Conservation (phyloP, 2,329 filamentous ascomycete species). For the Parafenestella ontariensis region DNA sequence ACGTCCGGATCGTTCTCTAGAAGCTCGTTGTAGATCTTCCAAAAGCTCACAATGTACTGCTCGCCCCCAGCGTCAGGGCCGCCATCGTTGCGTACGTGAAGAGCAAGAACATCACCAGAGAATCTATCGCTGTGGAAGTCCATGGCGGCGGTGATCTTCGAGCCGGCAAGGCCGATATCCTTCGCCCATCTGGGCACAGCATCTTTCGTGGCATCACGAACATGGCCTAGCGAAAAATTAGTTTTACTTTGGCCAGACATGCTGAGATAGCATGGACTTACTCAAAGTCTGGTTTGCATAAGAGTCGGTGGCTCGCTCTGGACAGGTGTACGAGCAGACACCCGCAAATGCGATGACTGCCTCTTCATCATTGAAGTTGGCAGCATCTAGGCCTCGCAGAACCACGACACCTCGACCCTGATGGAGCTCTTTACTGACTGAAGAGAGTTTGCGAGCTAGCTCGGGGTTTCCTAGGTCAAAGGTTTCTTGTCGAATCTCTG, state of each 20-base stretch:
- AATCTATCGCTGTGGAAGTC: constrained; percentile 49
- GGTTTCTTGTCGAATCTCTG: constrained; percentile 28
- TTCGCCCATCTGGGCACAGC: constrained; percentile 41
- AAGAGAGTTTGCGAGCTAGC: constrained; percentile 32
- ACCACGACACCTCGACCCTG: constrained; percentile 39
- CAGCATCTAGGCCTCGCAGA: constrained; percentile 40
- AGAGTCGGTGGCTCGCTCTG: constrained; percentile 44
- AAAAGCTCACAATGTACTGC: constrained; percentile 43
- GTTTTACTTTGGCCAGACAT: not conserved
- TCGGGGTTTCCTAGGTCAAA: constrained; percentile 36
- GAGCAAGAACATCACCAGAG: constrained; percentile 46
- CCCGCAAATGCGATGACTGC: constrained; percentile 47
- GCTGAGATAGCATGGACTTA: constrained; percentile 11
- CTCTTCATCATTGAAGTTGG: constrained; percentile 47
- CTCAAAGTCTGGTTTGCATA: constrained; percentile 49
- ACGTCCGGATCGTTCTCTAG: constrained; percentile 40
- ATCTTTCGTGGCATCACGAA: constrained; percentile 47
- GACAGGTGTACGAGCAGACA: constrained; percentile 39
- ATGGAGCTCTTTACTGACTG: constrained; percentile 39
- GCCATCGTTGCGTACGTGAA: constrained; percentile 45
- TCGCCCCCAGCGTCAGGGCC: constrained; percentile 39
- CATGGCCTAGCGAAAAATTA: constrained; percentile 29
- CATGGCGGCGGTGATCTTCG: constrained; percentile 47
- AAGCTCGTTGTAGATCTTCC: constrained; percentile 47
- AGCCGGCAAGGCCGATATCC: constrained; percentile 46